Conservation (phyloP, 179 eudicot species). For the Amaranthus tricolor region DNA sequence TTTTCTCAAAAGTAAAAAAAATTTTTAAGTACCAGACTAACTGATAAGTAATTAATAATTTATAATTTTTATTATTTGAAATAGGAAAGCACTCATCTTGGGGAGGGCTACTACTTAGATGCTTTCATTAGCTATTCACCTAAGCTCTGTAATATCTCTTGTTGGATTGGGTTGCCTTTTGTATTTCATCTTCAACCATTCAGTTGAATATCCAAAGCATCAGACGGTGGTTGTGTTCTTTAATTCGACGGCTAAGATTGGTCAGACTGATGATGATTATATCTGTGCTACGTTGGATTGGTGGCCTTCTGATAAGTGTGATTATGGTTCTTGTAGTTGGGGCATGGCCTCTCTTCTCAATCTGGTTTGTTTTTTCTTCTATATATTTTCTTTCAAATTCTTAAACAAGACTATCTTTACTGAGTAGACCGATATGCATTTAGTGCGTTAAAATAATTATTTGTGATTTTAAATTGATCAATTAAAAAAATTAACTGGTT, state of each 20-base stretch:
- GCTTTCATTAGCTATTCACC: too few species aligned
- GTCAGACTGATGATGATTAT: conserved; percentile 46
- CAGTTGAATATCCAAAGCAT: conserved; percentile 26
- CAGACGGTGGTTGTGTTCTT: conserved; percentile 22
- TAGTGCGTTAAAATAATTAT: too few species aligned
- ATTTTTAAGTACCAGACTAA: too few species aligned
- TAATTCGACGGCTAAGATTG: conserved; percentile 26
- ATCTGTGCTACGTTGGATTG: conserved; percentile 89
- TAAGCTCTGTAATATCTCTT: background rate
- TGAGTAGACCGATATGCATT: background rate
- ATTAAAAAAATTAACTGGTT: too few species aligned
- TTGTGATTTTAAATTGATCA: too few species aligned
- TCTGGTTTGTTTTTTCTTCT: conserved; percentile 40
- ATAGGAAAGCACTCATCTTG: too few species aligned
- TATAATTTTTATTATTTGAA: too few species aligned
- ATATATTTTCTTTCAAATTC: background rate
- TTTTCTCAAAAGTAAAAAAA: too few species aligned
- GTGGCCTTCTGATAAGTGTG: conserved; percentile 98
- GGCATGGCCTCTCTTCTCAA: conserved; percentile 68
- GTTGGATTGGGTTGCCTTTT: conserved; percentile 16
- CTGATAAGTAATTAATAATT: too few species aligned
- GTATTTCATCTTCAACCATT: conserved; percentile 24
- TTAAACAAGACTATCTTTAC: background rate
- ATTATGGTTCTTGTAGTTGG: conserved; percentile 82
- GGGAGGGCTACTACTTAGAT: too few species aligned